Conservation (phyloP, 2,329 filamentous ascomycete species). For the Cercospora janseana region DNA sequence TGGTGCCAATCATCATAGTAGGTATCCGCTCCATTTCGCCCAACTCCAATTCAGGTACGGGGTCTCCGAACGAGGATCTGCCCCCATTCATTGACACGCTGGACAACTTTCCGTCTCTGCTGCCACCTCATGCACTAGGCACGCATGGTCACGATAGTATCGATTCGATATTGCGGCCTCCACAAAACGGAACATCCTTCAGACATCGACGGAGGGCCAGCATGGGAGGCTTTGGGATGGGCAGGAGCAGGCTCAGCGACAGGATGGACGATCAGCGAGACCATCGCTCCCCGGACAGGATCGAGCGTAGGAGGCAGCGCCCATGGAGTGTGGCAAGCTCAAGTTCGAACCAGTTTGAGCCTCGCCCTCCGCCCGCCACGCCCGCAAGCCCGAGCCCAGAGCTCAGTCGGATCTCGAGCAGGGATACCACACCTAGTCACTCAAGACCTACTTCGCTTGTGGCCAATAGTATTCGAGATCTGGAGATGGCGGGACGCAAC, state of each 20-base stretch:
- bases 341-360: slow-evolving; percentile 39
- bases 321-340: slow-evolving; percentile 39
- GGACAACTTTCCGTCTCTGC: slow-evolving; percentile 47
- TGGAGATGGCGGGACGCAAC: slow-evolving; percentile 34
- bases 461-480: slow-evolving; percentile 36
- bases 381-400: slow-evolving; percentile 58
- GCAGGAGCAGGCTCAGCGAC: slow-evolving; percentile 35
- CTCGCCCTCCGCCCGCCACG: slow-evolving; percentile 62
- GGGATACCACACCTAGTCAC: slow-evolving; percentile 36
- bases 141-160: slow-evolving; percentile 46
- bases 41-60: slow-evolving; percentile 41
- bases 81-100: slow-evolving; percentile 53
- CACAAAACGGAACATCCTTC: slow-evolving; percentile 56
- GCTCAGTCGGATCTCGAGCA: slow-evolving; percentile 49
- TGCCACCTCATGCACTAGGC: slow-evolving; percentile 35
- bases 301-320: slow-evolving; percentile 34
- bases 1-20: slow-evolving; percentile 68
- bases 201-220: slow-evolving; percentile 54
- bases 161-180: slow-evolving; percentile 52
- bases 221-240: slow-evolving; percentile 50
- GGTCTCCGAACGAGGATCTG: slow-evolving; percentile 47
- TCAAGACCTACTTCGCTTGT: slow-evolving; percentile 37
- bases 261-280: slow-evolving; percentile 53
- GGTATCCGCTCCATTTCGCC: slow-evolving; percentile 66
- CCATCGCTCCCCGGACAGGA: slow-evolving; percentile 47